Base-by-base conservation (phyloP, 2,329 filamentous ascomycete genomes). In the Huntiella moniliformis region DNA sequence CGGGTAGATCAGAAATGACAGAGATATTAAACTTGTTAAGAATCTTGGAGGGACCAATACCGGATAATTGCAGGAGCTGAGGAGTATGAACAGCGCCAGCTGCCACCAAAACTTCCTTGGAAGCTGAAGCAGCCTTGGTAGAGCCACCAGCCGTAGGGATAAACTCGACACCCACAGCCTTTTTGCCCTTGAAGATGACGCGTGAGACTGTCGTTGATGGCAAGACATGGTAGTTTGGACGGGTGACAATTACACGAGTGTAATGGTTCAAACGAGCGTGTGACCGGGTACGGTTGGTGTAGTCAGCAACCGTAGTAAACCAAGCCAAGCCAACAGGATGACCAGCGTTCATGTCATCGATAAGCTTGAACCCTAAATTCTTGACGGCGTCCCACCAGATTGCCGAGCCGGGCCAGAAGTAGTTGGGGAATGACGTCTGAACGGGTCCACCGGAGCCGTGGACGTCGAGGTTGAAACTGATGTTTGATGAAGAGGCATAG, bases 201-300 rank as follows among this genome's bases (percentile, higher is more conserved):
- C 66, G 66, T 1, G 67, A 59, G 1, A 80, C 73, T 47, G 70
- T 70, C 2, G 68, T 66, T 52, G 77, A 65, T 0, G 68, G 61
- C 0, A 80, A 60, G 4, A 80, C 62, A 47, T 79, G 70, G 2
- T 80, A 65, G 47, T 77, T 77, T 0, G 70, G 65, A 40, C 73
- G 64, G 2, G 67, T 58, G 1, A 50, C 53, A 3, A 51, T 52
- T 31, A 58, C 57, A 11, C 53, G 49, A 5, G 54, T 54, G 43
- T 57, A 58, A 40, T 58, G 56, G 36, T 55, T 56, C 12, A 54
- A 47, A 33, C 53, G 52, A 4, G 56, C 56, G 45, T 57, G 51
- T 44, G 52, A 59, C 49, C 18, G 52, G 40, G 39, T 64, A 54
- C 38, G 58, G 48, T 34, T 60, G 43, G 36, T 60, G 52, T 12